Percentiles rank a stretch among this genome's conserved stretches.
phyloP scores from a whole-genome alignment of 2,329 filamentous ascomycete species.

The Talaromyces piceae region DNA sequence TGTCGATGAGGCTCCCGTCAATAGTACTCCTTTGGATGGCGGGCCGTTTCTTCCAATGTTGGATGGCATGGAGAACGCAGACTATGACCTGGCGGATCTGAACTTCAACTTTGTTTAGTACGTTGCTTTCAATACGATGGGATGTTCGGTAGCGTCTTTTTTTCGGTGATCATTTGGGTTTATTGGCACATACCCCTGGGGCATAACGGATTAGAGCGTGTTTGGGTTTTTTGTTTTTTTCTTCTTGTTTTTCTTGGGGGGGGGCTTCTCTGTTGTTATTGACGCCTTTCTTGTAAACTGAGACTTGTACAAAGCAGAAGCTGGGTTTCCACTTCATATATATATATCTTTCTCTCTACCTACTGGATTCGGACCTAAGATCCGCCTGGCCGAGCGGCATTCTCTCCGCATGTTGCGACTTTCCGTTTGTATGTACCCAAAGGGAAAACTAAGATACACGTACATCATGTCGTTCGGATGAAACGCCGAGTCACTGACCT shows the following conservation, averaged over 20 bases:
- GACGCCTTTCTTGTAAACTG: not conserved
- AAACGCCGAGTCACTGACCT: too few relatives aligned
- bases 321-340: not conserved
- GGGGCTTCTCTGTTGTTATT: not conserved
- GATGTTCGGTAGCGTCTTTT: not conserved
- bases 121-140: not conserved
- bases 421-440: too few relatives aligned
- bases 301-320: not conserved
- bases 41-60: constrained; percentile 10
- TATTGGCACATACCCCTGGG: not conserved
- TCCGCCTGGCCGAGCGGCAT: not conserved
- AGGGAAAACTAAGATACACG: too few relatives aligned
- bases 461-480: too few relatives aligned
- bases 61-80: constrained; percentile 8
- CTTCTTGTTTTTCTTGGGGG: too few relatives aligned
- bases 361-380: not conserved
- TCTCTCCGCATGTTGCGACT: not conserved
- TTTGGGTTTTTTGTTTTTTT: not conserved
- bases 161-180: not conserved
- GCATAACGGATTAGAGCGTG: not conserved
- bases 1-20: constrained; percentile 1
- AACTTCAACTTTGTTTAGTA: constrained; percentile 12
- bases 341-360: too few relatives aligned
- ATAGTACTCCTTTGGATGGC: not conserved
- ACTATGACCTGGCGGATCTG: constrained; percentile 11